These are phyloP conservation scores for Cladophialophora bantiana DNA, from an alignment of 2,329 filamentous ascomycete genomes.

Conservation along the genomic window DNA sequence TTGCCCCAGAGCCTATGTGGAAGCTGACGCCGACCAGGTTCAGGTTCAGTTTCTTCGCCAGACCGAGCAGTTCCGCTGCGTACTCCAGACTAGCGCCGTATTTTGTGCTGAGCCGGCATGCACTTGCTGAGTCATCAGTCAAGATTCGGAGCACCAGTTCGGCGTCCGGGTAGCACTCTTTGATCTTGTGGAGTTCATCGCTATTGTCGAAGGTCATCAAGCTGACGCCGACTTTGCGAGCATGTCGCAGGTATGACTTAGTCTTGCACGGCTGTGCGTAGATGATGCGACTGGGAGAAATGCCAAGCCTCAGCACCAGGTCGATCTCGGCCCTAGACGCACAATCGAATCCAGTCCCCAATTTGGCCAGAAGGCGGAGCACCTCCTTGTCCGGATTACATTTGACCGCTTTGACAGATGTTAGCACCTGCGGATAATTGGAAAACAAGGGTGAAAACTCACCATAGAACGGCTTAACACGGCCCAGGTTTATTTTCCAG, in stretches of 20 bases:
- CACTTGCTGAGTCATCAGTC: slow-evolving; percentile 92
- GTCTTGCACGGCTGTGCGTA: slow-evolving; percentile 99
- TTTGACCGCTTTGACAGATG: slow-evolving; percentile 76
- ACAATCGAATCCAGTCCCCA: slow-evolving; percentile 97
- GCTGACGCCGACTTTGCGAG: slow-evolving; percentile 81
- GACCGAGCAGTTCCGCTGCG: slow-evolving; percentile 75
- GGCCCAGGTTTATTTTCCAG: slow-evolving; percentile 93
- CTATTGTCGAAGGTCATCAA: slow-evolving; percentile 99
- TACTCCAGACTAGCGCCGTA: slow-evolving; percentile 91
- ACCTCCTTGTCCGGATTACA: slow-evolving; percentile 95
- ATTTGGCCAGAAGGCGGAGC: slow-evolving; percentile 81
- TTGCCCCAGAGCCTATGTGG: slow-evolving; percentile 95
- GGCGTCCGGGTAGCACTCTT: slow-evolving; percentile 85
- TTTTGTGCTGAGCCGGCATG: slow-evolving; percentile 96
- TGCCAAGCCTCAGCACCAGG: slow-evolving; percentile 80
- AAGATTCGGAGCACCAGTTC: slow-evolving; percentile 93
- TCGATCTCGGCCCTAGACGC: slow-evolving; percentile 98
- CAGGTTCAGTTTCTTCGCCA: slow-evolving; percentile 82
- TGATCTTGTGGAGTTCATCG: slow-evolving; percentile 98
- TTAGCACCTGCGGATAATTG: slow-evolving; percentile 25
- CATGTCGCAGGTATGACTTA: slow-evolving; percentile 94
- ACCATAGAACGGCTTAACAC: slow-evolving; percentile 97
- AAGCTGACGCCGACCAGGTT: slow-evolving; percentile 97
- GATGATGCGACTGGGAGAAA: slow-evolving; percentile 90
- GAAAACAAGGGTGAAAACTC: slow-evolving; percentile 47